A percentile compares a stretch with the other conserved stretches of the same genome.
Evolutionary conservation across 371 early-diverging fungal genomes (phyloP).

Genomic region (Mortierella polycephala): DNA sequence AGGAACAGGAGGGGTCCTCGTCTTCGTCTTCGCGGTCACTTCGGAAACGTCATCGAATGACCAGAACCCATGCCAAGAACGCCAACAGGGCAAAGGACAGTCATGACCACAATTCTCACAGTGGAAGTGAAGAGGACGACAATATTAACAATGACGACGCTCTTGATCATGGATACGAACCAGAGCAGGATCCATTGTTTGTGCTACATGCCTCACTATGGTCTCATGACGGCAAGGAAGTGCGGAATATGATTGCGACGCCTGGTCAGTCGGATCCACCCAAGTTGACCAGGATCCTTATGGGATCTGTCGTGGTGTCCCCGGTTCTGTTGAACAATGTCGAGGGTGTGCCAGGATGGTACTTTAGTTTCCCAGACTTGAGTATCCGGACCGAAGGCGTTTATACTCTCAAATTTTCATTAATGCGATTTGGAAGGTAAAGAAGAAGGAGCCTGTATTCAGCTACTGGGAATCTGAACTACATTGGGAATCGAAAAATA

Average conservation of each 20-base stretch:
- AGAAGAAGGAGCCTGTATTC: conserved; percentile 8
- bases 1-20: conserved; percentile 6
- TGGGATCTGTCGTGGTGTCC: conserved; percentile 87
- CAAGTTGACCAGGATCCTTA: conserved; percentile 73
- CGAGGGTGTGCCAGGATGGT: conserved; percentile 80
- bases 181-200: conserved; percentile 67
- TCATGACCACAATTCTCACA: conserved; percentile 7
- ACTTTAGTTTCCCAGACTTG: conserved; percentile 93
- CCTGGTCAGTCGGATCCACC: conserved; percentile 60
- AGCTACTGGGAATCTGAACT: neutral
- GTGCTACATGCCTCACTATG: conserved; percentile 82
- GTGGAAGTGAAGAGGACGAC: conserved; percentile 11
- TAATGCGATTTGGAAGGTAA: conserved; percentile 67
- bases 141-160: conserved; percentile 5
- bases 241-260: conserved; percentile 61
- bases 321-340: conserved; percentile 79
- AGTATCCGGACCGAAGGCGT: conserved; percentile 89
- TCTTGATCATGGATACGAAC: neutral
- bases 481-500: neutral
- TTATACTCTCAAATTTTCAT: conserved; percentile 83
- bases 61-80: neutral
- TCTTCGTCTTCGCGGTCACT: conserved; percentile 16
- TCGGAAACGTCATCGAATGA: conserved; percentile 16
- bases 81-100: neutral
- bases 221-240: conserved; percentile 73